Evolutionary conservation across 768 basidiomycete species (phyloP).

Genomic region (Amanita pseudoporphyria): DNA sequence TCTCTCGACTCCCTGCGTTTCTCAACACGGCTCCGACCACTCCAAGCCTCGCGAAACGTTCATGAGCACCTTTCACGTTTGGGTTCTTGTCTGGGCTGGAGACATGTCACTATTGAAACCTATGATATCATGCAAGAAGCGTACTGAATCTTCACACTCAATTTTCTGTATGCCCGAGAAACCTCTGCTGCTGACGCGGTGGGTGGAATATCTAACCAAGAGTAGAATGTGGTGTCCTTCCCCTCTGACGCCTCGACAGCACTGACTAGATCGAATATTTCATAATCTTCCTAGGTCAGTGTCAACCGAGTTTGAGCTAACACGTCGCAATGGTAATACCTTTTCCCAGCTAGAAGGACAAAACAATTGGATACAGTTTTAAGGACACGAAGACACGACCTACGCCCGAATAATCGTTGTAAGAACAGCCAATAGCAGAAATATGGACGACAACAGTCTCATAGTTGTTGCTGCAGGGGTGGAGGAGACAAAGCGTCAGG

Average conservation of each 20-base stretch:
- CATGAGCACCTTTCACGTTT: constrained; percentile 68
- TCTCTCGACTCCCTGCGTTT: constrained; percentile 62
- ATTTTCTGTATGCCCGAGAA: constrained; percentile 83
- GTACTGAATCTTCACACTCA: constrained; percentile 85
- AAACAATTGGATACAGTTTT: neutral
- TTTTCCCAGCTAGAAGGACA: constrained; percentile 56
- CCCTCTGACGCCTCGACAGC: constrained; percentile 78
- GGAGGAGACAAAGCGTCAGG: neutral
- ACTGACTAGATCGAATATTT: constrained; percentile 90
- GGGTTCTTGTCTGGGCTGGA: constrained; percentile 93
- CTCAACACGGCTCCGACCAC: constrained; percentile 78
- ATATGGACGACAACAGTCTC: constrained; percentile 36
- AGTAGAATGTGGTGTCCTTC: constrained; percentile 94
- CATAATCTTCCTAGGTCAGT: constrained; percentile 71
- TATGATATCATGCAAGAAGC: constrained; percentile 19
- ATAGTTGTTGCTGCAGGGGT: constrained; percentile 20
- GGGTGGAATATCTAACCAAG: constrained; percentile 75
- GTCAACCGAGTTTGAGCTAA: constrained; percentile 2
- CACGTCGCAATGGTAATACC: constrained; percentile 25
- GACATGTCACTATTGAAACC: neutral
- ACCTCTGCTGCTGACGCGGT: constrained; percentile 73
- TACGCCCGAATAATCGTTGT: constrained; percentile 50
- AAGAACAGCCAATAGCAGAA: constrained; percentile 42
- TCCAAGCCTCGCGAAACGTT: constrained; percentile 88
- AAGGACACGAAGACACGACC: constrained; percentile 19